Conservation (phyloP, 768 basidiomycete species). For the Leccinellum albellum region DNA sequence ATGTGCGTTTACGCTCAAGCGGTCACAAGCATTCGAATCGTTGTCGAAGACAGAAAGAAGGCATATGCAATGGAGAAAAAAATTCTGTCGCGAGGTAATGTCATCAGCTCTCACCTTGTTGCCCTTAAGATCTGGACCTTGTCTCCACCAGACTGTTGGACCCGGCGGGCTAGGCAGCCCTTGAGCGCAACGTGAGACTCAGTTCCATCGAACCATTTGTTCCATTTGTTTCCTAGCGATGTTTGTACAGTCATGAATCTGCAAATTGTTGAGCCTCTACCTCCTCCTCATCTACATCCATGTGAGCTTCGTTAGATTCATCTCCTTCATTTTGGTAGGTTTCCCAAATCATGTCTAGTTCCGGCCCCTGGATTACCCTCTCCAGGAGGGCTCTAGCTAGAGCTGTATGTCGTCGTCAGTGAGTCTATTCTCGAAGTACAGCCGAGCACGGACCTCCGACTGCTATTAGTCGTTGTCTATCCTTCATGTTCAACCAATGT, state of each 20-base stretch:
- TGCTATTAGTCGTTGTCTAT: conserved; percentile 39
- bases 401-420: conserved; percentile 35
- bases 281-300: conserved; percentile 62
- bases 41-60: conserved; percentile 36
- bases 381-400: conserved; percentile 60
- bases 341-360: conserved; percentile 61
- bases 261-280: conserved; percentile 32
- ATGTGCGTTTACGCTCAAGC: conserved; percentile 47
- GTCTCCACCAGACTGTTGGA: conserved; percentile 16
- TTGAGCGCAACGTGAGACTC: neutral
- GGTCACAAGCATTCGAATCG: conserved; percentile 32
- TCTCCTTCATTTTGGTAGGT: conserved; percentile 51
- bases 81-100: conserved; percentile 51
- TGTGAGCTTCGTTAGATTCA: conserved; percentile 32
- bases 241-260: conserved; percentile 3
- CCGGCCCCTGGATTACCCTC: conserved; percentile 67
- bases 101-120: neutral
- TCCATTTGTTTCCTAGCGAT: neutral
- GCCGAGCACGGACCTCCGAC: conserved; percentile 43
- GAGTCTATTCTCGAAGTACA: neutral
- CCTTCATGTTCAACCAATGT: conserved; percentile 47
- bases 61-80: conserved; percentile 52
- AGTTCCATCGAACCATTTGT: neutral
- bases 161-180: conserved; percentile 12
- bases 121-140: neutral